These are phyloP conservation scores for Cladobotryum mycophilum DNA, from an alignment of 2,329 filamentous ascomycete genomes.

Conservation along the genomic window DNA sequence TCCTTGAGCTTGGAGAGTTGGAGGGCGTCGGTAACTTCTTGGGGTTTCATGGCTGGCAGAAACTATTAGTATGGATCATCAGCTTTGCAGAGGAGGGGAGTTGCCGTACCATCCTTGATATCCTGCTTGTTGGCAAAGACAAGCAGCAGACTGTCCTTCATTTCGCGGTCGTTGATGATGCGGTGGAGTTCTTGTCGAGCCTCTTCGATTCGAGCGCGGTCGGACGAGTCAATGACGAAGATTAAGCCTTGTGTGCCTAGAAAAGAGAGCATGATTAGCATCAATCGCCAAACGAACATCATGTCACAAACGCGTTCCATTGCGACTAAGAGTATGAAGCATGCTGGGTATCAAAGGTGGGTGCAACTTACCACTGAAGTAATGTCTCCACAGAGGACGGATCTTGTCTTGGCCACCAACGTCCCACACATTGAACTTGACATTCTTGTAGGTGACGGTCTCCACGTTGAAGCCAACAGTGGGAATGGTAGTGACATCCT, in stretches of 20 bases:
- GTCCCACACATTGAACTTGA: slow-evolving; percentile 99
- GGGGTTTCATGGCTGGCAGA: slow-evolving; percentile 63
- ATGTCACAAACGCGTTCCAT: not conserved
- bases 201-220: slow-evolving; percentile 86
- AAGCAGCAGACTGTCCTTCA: slow-evolving; percentile 88
- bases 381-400: slow-evolving; percentile 92
- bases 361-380: slow-evolving; percentile 65
- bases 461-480: slow-evolving; percentile 99
- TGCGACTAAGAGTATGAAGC: not conserved
- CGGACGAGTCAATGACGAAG: slow-evolving; percentile 96
- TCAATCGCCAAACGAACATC: not conserved
- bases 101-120: slow-evolving; percentile 63
- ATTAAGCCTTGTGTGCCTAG: slow-evolving; percentile 92
- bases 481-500: slow-evolving; percentile 96
- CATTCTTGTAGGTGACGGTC: slow-evolving; percentile 98
- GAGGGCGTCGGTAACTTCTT: slow-evolving; percentile 72
- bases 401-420: slow-evolving; percentile 99
- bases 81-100: not conserved
- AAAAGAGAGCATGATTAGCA: slow-evolving; percentile 11
- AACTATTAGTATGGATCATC: not conserved
- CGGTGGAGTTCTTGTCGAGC: slow-evolving; percentile 89
- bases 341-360: not conserved
- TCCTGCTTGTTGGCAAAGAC: slow-evolving; percentile 99
- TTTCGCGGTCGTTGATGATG: slow-evolving; percentile 96
- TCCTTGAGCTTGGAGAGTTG: slow-evolving; percentile 73